Conservation (phyloP, 1,284 basidiomycete species). For the Microbotryum saponariae region DNA sequence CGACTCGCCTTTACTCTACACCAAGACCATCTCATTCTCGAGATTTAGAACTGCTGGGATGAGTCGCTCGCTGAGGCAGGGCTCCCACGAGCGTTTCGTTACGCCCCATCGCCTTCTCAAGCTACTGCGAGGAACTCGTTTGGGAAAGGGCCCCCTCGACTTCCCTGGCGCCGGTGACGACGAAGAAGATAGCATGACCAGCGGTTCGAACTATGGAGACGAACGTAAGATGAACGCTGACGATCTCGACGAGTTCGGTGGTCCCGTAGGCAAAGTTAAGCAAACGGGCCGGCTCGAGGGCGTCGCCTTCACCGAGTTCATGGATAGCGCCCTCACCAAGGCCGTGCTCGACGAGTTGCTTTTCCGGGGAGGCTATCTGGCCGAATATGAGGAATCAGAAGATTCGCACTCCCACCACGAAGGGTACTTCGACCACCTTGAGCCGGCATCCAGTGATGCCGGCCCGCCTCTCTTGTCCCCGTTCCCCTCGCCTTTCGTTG, state of each 20-base stretch:
- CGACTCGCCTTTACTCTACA: constrained; percentile 44
- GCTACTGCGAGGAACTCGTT: constrained; percentile 31
- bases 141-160: constrained; percentile 10
- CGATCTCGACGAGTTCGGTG: constrained; percentile 7
- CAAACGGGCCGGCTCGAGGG: constrained; percentile 73
- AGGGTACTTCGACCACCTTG: constrained; percentile 4
- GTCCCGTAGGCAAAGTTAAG: constrained; percentile 35
- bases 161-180: constrained; percentile 11
- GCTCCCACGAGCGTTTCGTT: constrained; percentile 81
- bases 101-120: constrained; percentile 67
- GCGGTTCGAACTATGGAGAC: constrained; percentile 10
- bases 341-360: constrained; percentile 77
- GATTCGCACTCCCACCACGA: constrained; percentile 14
- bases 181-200: background rate
- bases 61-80: constrained; percentile 82
- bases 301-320: constrained; percentile 91
- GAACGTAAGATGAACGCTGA: constrained; percentile 5
- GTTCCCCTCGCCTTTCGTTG: too few relatives aligned
- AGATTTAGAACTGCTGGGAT: constrained; percentile 92
- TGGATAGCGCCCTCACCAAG: constrained; percentile 79
- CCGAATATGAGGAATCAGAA: constrained; percentile 27
- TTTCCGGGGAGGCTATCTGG: constrained; percentile 55
- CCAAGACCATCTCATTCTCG: constrained; percentile 77
- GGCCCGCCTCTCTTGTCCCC: too few relatives aligned
- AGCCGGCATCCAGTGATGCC: background rate